phyloP scores from a whole-genome alignment of 2,329 filamentous ascomycete genomes.

The Leptographium procerum region DNA sequence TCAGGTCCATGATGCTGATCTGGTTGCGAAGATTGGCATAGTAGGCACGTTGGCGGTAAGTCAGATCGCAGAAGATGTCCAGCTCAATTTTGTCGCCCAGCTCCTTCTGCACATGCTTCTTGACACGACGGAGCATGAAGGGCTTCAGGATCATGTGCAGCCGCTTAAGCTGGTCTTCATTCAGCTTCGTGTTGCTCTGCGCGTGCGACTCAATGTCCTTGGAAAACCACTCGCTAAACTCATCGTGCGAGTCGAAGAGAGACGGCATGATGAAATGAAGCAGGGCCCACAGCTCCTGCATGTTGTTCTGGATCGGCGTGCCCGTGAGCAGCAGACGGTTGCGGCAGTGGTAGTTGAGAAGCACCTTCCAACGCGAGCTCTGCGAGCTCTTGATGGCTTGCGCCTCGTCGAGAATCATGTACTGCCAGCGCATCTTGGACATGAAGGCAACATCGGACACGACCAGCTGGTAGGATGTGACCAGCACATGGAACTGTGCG shows the following conservation, averaged over 20 bases:
- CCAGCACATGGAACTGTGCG: slow-evolving; percentile 86
- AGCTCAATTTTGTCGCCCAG: slow-evolving; percentile 97
- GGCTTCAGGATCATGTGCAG: slow-evolving; percentile 98
- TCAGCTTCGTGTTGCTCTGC: slow-evolving; percentile 98
- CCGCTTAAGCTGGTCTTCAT: slow-evolving; percentile 93
- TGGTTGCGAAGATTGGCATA: slow-evolving; percentile 90
- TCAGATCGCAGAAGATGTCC: slow-evolving; percentile 93
- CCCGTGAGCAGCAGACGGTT: slow-evolving; percentile 89
- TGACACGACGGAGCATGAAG: slow-evolving; percentile 98
- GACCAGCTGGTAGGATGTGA: slow-evolving; percentile 95
- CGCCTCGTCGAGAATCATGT: slow-evolving; percentile 98
- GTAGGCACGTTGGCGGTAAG: slow-evolving; percentile 88
- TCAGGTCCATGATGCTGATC: slow-evolving; percentile 96
- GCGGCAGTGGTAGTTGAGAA: slow-evolving; percentile 88
- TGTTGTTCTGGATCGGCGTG: slow-evolving; percentile 98
- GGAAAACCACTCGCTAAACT: slow-evolving; percentile 89
- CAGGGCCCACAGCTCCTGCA: slow-evolving; percentile 97
- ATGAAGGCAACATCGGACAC: slow-evolving; percentile 95
- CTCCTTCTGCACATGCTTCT: slow-evolving; percentile 99
- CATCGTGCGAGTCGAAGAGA: slow-evolving; percentile 86
- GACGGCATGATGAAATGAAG: slow-evolving; percentile 99
- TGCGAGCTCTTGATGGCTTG: slow-evolving; percentile 98
- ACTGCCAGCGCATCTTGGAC: slow-evolving; percentile 98
- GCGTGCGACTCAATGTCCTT: slow-evolving; percentile 97
- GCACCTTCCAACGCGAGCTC: slow-evolving; percentile 92